Conservation (phyloP, 495 filamentous ascomycete species). For the Penicillium flavigenum region DNA sequence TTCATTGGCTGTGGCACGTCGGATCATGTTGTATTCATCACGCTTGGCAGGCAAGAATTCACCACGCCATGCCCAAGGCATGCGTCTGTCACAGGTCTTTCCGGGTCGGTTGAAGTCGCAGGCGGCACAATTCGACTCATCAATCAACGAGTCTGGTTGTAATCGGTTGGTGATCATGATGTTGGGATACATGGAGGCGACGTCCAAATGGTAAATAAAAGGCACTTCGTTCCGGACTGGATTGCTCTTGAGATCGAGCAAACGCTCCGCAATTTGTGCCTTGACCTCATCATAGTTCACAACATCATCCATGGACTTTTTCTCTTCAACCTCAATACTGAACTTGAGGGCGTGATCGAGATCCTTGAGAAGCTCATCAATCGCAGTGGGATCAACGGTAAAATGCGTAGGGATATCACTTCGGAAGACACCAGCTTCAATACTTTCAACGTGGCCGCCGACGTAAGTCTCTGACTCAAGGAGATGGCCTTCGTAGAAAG, state of each 20-base stretch:
- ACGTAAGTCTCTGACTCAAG: conserved; percentile 98
- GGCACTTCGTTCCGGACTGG: conserved; percentile 81
- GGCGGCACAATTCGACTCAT: conserved; percentile 92
- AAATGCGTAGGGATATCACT: conserved; percentile 95
- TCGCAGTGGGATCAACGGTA: conserved; percentile 76
- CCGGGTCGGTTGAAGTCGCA: conserved; percentile 98
- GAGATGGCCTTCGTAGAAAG: conserved; percentile 95
- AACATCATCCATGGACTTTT: conserved; percentile 88
- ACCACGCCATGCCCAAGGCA: conserved; percentile 98
- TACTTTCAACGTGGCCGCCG: conserved; percentile 98
- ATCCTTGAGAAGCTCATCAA: conserved; percentile 85
- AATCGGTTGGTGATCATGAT: conserved; percentile 99
- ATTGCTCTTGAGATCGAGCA: conserved; percentile 73
- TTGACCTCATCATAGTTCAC: conserved; percentile 92
- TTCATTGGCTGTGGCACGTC: conserved; percentile 89
- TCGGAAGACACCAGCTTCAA: conserved; percentile 96
- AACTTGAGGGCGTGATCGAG: conserved; percentile 90
- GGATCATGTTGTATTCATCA: conserved; percentile 99
- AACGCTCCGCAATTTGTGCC: conserved; percentile 69
- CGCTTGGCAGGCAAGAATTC: conserved; percentile 95
- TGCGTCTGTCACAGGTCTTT: conserved; percentile 90
- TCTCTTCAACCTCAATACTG: conserved; percentile 89
- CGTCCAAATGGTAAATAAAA: conserved; percentile 96
- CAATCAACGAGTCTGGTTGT: conserved; percentile 96
- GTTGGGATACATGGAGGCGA: conserved; percentile 99